Base-by-base conservation (phyloP, 352 stramenopile species). In the Phytophthora brassicae region DNA sequence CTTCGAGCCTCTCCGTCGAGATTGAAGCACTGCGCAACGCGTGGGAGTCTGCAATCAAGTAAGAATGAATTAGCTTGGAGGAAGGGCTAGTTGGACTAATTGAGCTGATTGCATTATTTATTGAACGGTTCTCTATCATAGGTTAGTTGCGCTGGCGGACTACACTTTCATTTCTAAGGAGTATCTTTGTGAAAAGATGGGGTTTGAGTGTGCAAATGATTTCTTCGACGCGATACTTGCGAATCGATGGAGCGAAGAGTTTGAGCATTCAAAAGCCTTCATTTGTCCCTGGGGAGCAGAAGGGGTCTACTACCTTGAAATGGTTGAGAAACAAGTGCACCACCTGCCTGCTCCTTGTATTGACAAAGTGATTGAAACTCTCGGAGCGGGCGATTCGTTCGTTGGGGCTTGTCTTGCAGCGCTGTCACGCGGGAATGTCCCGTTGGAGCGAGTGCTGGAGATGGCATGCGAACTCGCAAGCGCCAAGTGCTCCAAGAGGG, bases 121-220 rank as follows among this genome's bases (percentile, higher is more conserved):
- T n/a, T n/a, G n/a, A n/a, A n/a, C n/a, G n/a, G n/a, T n/a, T n/a
- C n/a, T n/a, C n/a, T n/a, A n/a, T n/a, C n/a, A n/a, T 20, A 90
- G 81, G 47, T 19, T 90, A 7, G 61, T 72, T 26, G 52, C 56
- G 16, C 17, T 68, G 4, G 68, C 49, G 4, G 64, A 88, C 48
- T 72, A 78, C 38, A 68, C 60, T 11, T 89, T 90, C 51, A 56
- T 84, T 7, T 90, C 79, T 14, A 90, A 90, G 43, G 79, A 90
- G 28, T 90, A 89, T 53, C 57, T 89, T n/a, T 70, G 68, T 31
- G 64, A 88, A 42, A 88, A 86, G 38, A 68, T 90, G 23, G 28
- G 36, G 1, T 72, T 84, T 39, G 24, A 36, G 6, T 62, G 62
- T 3, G 81, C 79, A 0, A 22, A 52, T 2, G 38, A 51, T 12